phyloP scores from a whole-genome alignment of 164 flowering plant species.

The Amborella trichopoda region DNA sequence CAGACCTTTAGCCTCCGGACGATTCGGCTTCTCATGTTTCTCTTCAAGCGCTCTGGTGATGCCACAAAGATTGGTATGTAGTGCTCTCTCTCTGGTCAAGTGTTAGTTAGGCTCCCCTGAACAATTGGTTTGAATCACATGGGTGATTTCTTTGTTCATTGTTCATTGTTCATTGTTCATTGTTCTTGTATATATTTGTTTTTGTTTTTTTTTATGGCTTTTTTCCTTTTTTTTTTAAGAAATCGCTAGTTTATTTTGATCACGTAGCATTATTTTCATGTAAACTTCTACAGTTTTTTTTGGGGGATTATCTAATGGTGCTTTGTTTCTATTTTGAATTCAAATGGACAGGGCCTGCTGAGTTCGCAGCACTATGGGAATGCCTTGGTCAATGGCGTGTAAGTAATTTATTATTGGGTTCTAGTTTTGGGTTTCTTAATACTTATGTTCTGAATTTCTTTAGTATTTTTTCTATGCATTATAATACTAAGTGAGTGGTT shows the following conservation, averaged over 20 bases:
- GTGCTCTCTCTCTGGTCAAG: background rate
- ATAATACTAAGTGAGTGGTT: too few species aligned
- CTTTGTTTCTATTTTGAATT: background rate
- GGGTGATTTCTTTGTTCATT: background rate
- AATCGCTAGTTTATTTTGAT: background rate
- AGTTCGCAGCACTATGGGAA: slow-evolving; percentile 70
- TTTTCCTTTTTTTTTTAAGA: background rate
- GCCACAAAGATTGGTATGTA: slow-evolving; percentile 37
- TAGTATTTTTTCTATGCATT: too few species aligned
- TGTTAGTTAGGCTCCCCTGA: background rate
- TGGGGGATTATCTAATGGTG: background rate
- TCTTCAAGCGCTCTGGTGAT: slow-evolving; percentile 41
- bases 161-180: background rate
- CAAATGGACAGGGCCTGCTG: slow-evolving; percentile 43
- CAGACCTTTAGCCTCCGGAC: slow-evolving; percentile 45
- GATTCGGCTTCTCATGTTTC: slow-evolving; percentile 55
- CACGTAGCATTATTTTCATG: background rate
- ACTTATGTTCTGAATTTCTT: too few species aligned
- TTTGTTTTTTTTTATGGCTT: background rate
- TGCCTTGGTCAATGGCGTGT: slow-evolving; percentile 85
- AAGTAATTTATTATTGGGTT: slow-evolving; percentile 15
- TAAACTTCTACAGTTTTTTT: too few species aligned
- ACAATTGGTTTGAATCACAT: background rate
- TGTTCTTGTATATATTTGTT: background rate
- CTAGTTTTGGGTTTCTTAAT: background rate